These are phyloP conservation scores for Syncephalastrum monosporum DNA, from an alignment of 371 early-diverging fungal genomes.

Conservation along the genomic window DNA sequence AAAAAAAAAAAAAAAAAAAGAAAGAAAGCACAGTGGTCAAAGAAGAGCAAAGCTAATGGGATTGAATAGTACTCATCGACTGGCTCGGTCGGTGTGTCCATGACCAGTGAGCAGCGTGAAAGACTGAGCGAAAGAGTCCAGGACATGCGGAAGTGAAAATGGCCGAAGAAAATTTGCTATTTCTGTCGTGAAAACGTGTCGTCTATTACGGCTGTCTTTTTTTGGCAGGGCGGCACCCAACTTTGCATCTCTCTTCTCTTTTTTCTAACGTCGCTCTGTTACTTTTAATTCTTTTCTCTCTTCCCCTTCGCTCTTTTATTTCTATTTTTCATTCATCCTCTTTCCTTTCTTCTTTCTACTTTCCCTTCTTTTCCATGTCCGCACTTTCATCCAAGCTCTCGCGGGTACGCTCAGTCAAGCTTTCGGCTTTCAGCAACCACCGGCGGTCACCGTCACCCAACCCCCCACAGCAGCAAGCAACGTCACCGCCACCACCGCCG, in stretches of 20 bases:
- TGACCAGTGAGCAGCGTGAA: slow-evolving; percentile 15
- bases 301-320: slow-evolving; percentile 8
- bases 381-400: slow-evolving; percentile 34
- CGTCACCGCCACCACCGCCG: slow-evolving; percentile 6
- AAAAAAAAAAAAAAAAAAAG: neutral
- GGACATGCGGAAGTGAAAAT: too few relatives aligned
- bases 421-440: slow-evolving; percentile 17
- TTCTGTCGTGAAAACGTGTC: slow-evolving; percentile 24
- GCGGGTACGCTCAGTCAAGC: slow-evolving; percentile 35
- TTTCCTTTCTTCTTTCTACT: slow-evolving; percentile 6
- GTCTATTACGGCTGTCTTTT: slow-evolving; percentile 17
- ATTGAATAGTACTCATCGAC: slow-evolving; percentile 11
- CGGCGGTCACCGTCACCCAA: slow-evolving; percentile 14
- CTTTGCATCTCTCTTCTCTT: slow-evolving; percentile 9
- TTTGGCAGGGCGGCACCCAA: slow-evolving; percentile 34
- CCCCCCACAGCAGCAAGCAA: slow-evolving; percentile 16
- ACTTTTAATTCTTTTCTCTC: slow-evolving; percentile 9
- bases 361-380: slow-evolving; percentile 17
- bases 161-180: too few relatives aligned
- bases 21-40: neutral
- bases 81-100: slow-evolving; percentile 4
- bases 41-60: neutral
- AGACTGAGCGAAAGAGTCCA: slow-evolving; percentile 1
- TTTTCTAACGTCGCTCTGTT: slow-evolving; percentile 7
- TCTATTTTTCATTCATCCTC: slow-evolving; percentile 11